phyloP scores from a whole-genome alignment of 75 land plant species.

The Cunninghamia lanceolata region DNA sequence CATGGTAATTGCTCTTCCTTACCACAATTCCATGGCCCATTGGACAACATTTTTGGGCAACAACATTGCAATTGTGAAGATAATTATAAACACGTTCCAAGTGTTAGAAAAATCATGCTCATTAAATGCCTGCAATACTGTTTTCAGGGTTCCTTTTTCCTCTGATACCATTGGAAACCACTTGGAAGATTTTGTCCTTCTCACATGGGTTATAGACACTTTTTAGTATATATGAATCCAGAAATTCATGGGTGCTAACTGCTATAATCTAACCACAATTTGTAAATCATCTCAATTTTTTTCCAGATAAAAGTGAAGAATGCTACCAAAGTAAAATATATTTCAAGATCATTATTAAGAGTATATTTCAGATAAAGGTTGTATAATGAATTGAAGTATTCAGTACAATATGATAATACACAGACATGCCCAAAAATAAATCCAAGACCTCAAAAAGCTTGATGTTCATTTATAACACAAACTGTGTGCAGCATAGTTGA shows the following conservation, averaged over 20 bases:
- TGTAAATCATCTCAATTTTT: not conserved
- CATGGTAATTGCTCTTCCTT: not conserved
- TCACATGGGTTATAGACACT: not conserved
- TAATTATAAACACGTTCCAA: too few species aligned
- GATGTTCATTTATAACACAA: not conserved
- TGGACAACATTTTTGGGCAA: too few species aligned
- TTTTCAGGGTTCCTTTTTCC: not conserved
- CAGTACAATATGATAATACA: not conserved
- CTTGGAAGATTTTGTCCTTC: not conserved
- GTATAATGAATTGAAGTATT: not conserved
- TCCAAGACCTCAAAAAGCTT: not conserved
- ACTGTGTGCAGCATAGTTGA: not conserved
- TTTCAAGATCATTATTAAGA: not conserved
- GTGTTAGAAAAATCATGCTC: too few species aligned
- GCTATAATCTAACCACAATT: not conserved
- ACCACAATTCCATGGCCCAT: not conserved
- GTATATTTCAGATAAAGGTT: not conserved
- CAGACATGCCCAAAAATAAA: not conserved
- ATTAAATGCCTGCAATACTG: not conserved
- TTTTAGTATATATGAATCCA: not conserved
- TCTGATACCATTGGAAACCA: not conserved
- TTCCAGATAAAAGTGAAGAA: not conserved
- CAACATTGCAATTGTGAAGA: too few species aligned
- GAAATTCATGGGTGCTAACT: not conserved
- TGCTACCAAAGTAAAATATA: not conserved